Evolutionary conservation across 495 filamentous ascomycete genomes (phyloP).

Genomic region (Hypoxylon subgilvum): DNA sequence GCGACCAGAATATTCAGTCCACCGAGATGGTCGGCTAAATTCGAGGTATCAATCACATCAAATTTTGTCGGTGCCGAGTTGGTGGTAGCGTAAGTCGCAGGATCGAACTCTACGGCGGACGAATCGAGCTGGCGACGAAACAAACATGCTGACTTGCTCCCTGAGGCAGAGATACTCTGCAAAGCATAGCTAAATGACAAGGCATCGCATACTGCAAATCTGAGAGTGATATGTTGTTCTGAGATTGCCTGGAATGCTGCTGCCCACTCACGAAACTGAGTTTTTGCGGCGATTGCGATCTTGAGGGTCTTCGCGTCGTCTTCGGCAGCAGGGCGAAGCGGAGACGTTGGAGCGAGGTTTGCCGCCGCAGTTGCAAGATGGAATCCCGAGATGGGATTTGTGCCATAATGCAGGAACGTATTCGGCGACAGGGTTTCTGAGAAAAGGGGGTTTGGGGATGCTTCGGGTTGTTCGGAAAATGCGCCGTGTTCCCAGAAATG

Average conservation of each 20-base stretch:
- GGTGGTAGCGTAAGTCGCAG: conserved; percentile 10
- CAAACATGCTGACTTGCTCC: background rate
- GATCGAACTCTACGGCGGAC: conserved; percentile 15
- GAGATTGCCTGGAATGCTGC: conserved; percentile 35
- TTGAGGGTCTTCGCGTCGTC: background rate
- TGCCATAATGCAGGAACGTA: conserved; percentile 30
- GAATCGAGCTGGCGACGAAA: conserved; percentile 16
- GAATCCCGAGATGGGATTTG: conserved; percentile 41
- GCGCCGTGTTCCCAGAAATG: conserved; percentile 22
- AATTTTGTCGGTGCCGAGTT: conserved; percentile 33
- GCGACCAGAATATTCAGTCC: conserved; percentile 36
- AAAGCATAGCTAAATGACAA: conserved; percentile 31
- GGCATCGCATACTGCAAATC: conserved; percentile 37
- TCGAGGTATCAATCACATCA: conserved; percentile 41
- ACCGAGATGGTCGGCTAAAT: conserved; percentile 30
- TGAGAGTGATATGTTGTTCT: conserved; percentile 5
- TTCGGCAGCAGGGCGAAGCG: conserved; percentile 12
- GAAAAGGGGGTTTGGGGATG: conserved; percentile 32
- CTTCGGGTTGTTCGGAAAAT: background rate
- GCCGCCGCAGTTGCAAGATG: conserved; percentile 36
- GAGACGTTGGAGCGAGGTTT: conserved; percentile 15
- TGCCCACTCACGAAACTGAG: conserved; percentile 46
- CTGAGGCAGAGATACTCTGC: conserved; percentile 12
- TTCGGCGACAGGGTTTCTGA: conserved; percentile 14
- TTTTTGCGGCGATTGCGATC: conserved; percentile 27